phyloP scores from a whole-genome alignment of 2,329 filamentous ascomycete genomes.

The Aspergillus cejpii region DNA sequence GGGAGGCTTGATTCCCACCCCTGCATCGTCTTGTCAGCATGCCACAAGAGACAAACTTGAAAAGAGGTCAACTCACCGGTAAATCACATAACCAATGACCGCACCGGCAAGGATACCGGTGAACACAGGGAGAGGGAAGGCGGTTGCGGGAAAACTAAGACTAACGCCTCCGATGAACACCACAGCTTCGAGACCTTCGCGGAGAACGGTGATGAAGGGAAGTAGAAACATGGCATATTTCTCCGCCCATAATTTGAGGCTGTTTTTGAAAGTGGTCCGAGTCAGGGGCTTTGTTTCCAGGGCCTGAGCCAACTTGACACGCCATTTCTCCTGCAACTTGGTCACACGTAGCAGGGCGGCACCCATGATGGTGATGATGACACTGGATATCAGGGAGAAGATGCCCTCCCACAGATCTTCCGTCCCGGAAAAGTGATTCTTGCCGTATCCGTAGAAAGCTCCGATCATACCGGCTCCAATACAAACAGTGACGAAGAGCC shows the following conservation, averaged over 20 bases:
- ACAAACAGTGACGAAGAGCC: conserved; percentile 58
- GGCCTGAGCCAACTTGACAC: conserved; percentile 67
- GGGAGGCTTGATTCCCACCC: conserved; percentile 54
- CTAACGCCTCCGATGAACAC: conserved; percentile 16
- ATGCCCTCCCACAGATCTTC: conserved; percentile 77
- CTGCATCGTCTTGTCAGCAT: conserved; percentile 21
- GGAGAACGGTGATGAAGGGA: conserved; percentile 63
- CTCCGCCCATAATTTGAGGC: conserved; percentile 59
- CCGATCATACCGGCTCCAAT: conserved; percentile 64
- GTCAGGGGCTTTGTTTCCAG: conserved; percentile 49
- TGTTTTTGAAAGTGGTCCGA: conserved; percentile 32
- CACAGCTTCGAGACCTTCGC: conserved; percentile 17
- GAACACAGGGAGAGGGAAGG: conserved; percentile 55
- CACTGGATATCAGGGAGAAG: conserved; percentile 64
- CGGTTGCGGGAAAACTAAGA: conserved; percentile 52
- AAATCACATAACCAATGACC: conserved; percentile 65
- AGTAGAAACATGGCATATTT: conserved; percentile 81
- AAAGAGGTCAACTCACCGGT: conserved; percentile 53
- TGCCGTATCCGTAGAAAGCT: conserved; percentile 64
- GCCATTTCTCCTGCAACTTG: conserved; percentile 82
- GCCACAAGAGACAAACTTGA: neutral
- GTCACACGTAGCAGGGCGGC: conserved; percentile 71
- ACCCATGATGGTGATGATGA: conserved; percentile 79
- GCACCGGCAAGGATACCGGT: conserved; percentile 63
- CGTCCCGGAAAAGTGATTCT: conserved; percentile 58